Percentiles rank a stretch among this genome's conserved stretches.
Conservation (phyloP, 2,329 filamentous ascomycete genomes). For the Fusarium sp. region DNA sequence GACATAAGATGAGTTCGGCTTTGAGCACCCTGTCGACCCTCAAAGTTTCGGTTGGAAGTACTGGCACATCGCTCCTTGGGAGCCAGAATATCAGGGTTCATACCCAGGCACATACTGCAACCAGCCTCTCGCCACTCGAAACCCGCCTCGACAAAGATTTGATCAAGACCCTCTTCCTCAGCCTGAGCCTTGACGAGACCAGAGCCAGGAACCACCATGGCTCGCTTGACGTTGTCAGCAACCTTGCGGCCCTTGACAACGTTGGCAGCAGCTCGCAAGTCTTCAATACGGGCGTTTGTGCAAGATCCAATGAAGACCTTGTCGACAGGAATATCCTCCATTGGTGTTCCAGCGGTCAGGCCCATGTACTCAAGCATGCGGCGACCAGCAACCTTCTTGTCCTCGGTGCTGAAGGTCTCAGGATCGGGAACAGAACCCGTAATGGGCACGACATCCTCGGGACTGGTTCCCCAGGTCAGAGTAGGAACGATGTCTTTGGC, state of each 20-base stretch:
- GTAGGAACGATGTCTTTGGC: constrained; percentile 94
- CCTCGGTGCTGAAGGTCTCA: constrained; percentile 82
- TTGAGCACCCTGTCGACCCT: constrained; percentile 91
- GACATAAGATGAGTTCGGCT: constrained; percentile 97
- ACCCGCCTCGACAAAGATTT: constrained; percentile 89
- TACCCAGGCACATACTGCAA: constrained; percentile 98
- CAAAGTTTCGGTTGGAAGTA: constrained; percentile 97
- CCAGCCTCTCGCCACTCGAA: constrained; percentile 99
- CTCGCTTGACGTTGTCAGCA: constrained; percentile 88
- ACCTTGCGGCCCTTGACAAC: constrained; percentile 90
- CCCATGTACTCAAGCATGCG: constrained; percentile 98
- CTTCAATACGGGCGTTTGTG: constrained; percentile 97
- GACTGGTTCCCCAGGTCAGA: constrained; percentile 96
- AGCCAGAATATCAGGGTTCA: constrained; percentile 97
- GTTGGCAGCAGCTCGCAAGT: constrained; percentile 86
- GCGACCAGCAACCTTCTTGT: constrained; percentile 82
- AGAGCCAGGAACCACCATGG: constrained; percentile 96
- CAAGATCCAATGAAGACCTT: constrained; percentile 99
- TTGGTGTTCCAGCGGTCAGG: constrained; percentile 82
- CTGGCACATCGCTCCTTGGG: constrained; percentile 94
- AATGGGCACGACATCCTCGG: constrained; percentile 96
- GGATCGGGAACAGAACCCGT: constrained; percentile 91
- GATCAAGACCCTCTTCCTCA: constrained; percentile 90
- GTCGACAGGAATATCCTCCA: constrained; percentile 92
- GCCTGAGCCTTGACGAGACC: constrained; percentile 93